Evolutionary conservation across 306 rosid species (phyloP).

Genomic region (Hippophae gyantsensis): DNA sequence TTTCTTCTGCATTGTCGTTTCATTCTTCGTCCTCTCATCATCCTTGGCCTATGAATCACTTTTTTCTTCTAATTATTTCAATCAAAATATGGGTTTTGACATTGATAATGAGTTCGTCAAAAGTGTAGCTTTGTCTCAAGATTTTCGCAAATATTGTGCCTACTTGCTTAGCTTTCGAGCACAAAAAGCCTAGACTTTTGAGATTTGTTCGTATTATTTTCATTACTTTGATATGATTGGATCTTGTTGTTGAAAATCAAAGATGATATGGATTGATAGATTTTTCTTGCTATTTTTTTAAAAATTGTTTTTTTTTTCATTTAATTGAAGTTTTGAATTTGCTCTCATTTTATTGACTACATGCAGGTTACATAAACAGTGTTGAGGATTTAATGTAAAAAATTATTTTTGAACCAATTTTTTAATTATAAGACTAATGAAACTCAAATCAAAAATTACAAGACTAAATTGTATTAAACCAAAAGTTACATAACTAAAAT

Average conservation of each 20-base stretch:
- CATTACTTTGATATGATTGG: neutral
- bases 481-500: too few species aligned
- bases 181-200: slow-evolving; percentile 44
- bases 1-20: neutral
- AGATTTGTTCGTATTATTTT: slow-evolving; percentile 27
- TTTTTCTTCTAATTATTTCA: slow-evolving; percentile 37
- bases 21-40: slow-evolving; percentile 12
- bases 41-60: slow-evolving; percentile 47
- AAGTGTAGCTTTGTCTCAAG: neutral
- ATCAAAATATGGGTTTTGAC: neutral
- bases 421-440: too few species aligned
- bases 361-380: too few species aligned
- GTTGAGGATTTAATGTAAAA: too few species aligned
- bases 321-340: too few species aligned
- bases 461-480: too few species aligned
- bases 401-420: too few species aligned
- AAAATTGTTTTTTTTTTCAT: too few species aligned
- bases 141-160: slow-evolving; percentile 32
- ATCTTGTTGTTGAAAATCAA: neutral
- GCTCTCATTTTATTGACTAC: too few species aligned
- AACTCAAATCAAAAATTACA: too few species aligned
- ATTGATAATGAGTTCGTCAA: slow-evolving; percentile 20
- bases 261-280: neutral
- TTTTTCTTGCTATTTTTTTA: neutral
- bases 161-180: slow-evolving; percentile 57